Conservation (phyloP, 257 asterid genomes). For the Solanum chmielewskii region DNA sequence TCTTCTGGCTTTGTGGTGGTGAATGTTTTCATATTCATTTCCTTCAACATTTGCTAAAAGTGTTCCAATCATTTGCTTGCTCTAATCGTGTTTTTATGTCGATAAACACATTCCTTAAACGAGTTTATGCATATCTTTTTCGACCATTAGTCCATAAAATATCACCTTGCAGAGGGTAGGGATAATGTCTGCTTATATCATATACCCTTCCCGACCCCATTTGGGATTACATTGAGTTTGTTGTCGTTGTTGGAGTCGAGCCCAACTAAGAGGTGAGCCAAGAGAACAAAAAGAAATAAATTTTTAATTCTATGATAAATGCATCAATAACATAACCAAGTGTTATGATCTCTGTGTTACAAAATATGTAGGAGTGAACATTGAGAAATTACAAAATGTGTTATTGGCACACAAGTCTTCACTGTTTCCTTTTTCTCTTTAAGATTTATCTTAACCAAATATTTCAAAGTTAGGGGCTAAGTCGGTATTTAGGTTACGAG, state of each 20-base stretch:
- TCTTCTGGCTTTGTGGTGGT: constrained; percentile 1
- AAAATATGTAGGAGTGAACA: background rate
- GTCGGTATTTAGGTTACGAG: background rate
- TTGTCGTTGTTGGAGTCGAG: background rate
- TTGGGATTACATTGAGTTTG: background rate
- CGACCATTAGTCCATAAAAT: background rate
- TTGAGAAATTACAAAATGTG: background rate
- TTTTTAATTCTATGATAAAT: background rate
- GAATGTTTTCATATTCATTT: background rate
- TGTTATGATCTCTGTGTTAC: background rate
- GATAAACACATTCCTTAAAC: background rate
- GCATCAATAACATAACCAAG: background rate
- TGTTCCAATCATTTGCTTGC: background rate
- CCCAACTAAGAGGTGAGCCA: background rate
- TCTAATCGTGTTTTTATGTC: background rate
- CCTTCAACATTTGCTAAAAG: background rate
- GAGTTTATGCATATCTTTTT: background rate
- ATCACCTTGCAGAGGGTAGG: background rate
- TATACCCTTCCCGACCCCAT: background rate
- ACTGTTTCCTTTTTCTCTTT: too few relatives aligned
- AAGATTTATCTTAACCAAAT: too few relatives aligned
- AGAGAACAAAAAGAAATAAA: background rate
- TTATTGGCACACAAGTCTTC: background rate
- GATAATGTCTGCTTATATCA: background rate
- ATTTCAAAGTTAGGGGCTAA: too few relatives aligned